phyloP scores from a whole-genome alignment of 352 stramenopile species.

The Peronospora farinosa region DNA sequence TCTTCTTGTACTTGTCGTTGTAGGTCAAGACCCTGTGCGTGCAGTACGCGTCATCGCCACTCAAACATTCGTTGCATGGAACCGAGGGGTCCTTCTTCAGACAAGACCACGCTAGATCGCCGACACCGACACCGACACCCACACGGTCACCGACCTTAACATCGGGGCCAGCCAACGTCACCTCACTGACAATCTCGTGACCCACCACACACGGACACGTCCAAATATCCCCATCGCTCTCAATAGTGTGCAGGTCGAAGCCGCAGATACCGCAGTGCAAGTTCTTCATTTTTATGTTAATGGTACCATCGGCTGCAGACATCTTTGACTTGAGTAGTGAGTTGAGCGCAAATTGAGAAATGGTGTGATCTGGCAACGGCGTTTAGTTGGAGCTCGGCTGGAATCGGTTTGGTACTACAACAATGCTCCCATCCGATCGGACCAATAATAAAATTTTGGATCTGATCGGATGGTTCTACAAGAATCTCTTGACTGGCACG shows the following conservation, averaged over 20 bases:
- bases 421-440: too few relatives aligned
- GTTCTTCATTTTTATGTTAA: constrained; percentile 57
- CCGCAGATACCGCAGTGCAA: constrained; percentile 57
- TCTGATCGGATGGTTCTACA: too few relatives aligned
- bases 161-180: constrained; percentile 32
- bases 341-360: too few relatives aligned
- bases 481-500: too few relatives aligned
- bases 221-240: constrained; percentile 37
- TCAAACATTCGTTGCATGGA: constrained; percentile 54
- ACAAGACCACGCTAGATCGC: constrained; percentile 51
- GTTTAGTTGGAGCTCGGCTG: too few relatives aligned
- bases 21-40: constrained; percentile 41
- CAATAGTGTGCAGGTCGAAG: constrained; percentile 49
- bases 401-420: too few relatives aligned
- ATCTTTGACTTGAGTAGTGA: too few relatives aligned
- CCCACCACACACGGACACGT: constrained; percentile 45
- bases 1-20: constrained; percentile 37
- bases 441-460: too few relatives aligned
- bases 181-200: constrained; percentile 57
- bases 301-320: constrained; percentile 4
- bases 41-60: constrained; percentile 60
- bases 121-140: constrained; percentile 68
- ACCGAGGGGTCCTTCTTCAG: constrained; percentile 41
- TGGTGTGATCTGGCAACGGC: too few relatives aligned
- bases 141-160: constrained; percentile 75